These are phyloP conservation scores for Cymbopogon flexuosus DNA, from an alignment of 202 grass and related monocot species.

Conservation along the genomic window DNA sequence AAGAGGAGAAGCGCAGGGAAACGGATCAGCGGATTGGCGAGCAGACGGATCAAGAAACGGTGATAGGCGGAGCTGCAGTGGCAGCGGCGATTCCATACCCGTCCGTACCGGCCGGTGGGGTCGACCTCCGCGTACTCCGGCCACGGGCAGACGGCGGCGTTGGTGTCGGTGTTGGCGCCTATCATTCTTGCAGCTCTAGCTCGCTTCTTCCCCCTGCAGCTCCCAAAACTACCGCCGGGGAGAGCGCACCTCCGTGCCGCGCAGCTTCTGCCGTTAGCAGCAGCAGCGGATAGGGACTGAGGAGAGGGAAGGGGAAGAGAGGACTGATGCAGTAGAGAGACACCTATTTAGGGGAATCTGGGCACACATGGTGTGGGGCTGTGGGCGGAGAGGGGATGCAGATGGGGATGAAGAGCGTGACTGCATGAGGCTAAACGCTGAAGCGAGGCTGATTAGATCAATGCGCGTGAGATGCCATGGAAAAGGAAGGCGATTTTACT, in stretches of 20 bases:
- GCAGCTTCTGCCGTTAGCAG: conserved; percentile 1
- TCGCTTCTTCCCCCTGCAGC: background rate
- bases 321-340: conserved; percentile 15
- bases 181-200: conserved; percentile 47
- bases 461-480: background rate
- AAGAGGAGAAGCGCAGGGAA: background rate
- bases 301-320: conserved; percentile 3
- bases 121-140: conserved; percentile 85
- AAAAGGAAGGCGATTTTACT: conserved; percentile 20
- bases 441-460: conserved; percentile 20
- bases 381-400: background rate
- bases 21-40: conserved; percentile 20
- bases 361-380: conserved; percentile 34
- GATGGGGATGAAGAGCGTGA: background rate
- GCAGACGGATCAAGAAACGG: conserved; percentile 25
- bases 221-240: background rate
- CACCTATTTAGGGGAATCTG: conserved; percentile 37
- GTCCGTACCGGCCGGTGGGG: conserved; percentile 88
- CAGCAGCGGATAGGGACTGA: conserved; percentile 26
- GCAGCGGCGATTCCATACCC: conserved; percentile 49
- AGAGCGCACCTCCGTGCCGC: background rate
- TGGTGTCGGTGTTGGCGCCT: conserved; percentile 31
- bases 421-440: background rate
- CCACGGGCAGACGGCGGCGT: conserved; percentile 36
- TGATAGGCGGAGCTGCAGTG: background rate